phyloP scores from a whole-genome alignment of 179 eudicot genomes.

The Camellia oleifera region DNA sequence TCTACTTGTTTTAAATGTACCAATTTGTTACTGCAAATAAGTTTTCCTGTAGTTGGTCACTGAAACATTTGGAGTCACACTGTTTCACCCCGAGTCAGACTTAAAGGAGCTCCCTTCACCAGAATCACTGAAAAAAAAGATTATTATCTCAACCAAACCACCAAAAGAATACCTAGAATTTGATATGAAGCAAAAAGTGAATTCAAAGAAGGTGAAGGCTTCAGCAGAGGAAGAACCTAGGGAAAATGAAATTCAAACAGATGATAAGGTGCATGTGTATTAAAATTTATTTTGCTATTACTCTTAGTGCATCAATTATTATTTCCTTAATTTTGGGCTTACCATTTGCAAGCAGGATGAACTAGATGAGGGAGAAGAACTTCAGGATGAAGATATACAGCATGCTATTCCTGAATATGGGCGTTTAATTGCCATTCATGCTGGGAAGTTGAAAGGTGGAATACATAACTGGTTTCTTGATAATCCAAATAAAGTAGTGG shows the following conservation, averaged over 20 bases:
- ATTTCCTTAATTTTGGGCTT: neutral
- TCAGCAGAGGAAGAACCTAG: slow-evolving; percentile 60
- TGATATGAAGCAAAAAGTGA: slow-evolving; percentile 42
- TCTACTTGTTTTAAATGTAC: neutral
- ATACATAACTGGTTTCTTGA: slow-evolving; percentile 27
- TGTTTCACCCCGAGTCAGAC: slow-evolving; percentile 59
- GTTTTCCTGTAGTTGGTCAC: slow-evolving; percentile 63
- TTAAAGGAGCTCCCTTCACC: slow-evolving; percentile 86
- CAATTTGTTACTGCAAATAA: neutral
- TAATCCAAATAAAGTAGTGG: slow-evolving; percentile 22
- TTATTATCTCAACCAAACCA: slow-evolving; percentile 92
- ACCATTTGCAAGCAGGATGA: slow-evolving; percentile 15
- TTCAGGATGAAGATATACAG: slow-evolving; percentile 15
- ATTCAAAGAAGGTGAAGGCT: slow-evolving; percentile 34
- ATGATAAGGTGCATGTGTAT: slow-evolving; percentile 40
- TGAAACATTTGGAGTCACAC: slow-evolving; percentile 69
- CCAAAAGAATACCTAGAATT: slow-evolving; percentile 60
- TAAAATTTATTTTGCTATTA: neutral
- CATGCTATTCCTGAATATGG: slow-evolving; percentile 34
- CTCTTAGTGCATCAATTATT: neutral
- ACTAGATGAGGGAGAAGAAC: slow-evolving; percentile 13
- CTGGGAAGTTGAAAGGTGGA: slow-evolving; percentile 48
- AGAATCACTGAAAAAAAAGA: slow-evolving; percentile 47
- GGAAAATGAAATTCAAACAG: slow-evolving; percentile 52
- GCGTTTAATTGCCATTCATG: slow-evolving; percentile 55